Evolutionary conservation across 345 rosid genomes (phyloP).

Genomic region (Hibiscus mutabilis): DNA sequence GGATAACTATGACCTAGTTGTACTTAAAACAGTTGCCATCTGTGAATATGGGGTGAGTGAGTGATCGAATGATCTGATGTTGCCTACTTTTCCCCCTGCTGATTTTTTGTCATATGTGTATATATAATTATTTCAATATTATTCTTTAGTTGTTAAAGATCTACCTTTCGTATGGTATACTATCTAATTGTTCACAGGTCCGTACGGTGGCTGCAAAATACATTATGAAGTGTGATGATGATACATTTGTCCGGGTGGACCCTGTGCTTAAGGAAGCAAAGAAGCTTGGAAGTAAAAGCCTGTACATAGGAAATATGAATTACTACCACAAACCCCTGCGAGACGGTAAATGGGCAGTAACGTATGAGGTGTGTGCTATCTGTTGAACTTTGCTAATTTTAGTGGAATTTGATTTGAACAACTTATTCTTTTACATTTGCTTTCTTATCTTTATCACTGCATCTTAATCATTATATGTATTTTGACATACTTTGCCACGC

Average conservation of each 20-base stretch:
- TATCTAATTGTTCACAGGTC: slow-evolving; percentile 19
- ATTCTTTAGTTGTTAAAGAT: background rate
- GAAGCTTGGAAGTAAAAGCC: slow-evolving; percentile 49
- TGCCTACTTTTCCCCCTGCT: background rate
- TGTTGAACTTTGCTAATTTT: slow-evolving; percentile 4
- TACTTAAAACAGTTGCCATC: slow-evolving; percentile 91
- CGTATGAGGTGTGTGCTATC: slow-evolving; percentile 62
- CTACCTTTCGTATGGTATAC: background rate
- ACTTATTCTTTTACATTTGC: background rate
- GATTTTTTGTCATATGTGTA: background rate
- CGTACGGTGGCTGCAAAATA: slow-evolving; percentile 40
- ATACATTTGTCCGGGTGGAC: slow-evolving; percentile 85
- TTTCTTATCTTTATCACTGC: background rate
- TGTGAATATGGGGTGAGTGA: slow-evolving; percentile 96
- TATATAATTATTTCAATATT: background rate
- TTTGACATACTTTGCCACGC: background rate
- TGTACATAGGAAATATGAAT: slow-evolving; percentile 85
- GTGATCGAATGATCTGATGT: slow-evolving; percentile 9
- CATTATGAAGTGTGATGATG: slow-evolving; percentile 92
- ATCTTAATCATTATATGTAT: background rate
- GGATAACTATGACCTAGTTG: slow-evolving; percentile 96
- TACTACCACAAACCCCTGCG: slow-evolving; percentile 90
- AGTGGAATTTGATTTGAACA: background rate
- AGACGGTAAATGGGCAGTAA: slow-evolving; percentile 94
- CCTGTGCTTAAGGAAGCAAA: slow-evolving; percentile 65